Evolutionary conservation across 2,329 filamentous ascomycete genomes (phyloP), one percentile per base, ranked within the genome.

Genomic region (Rutstroemia sp.): DNA sequence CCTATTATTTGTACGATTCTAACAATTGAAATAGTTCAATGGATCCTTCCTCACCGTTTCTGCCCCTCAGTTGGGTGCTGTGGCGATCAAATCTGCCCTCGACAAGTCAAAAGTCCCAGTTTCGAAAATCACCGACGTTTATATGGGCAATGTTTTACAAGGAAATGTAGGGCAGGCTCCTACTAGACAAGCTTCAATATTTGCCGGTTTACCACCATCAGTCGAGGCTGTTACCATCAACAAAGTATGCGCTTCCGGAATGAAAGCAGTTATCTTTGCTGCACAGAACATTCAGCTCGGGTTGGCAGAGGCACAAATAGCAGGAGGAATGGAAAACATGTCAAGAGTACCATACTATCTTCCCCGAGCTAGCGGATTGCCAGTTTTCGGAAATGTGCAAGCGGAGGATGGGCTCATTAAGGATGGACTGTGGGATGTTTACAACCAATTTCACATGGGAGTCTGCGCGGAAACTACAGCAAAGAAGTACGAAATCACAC

Each of bases 271-370:
- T 4, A 84, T 82, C 21, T 81, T 97, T 46, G 94, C 92, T 1
- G 92, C 92, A 1, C 90, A 96, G 69, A 94, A 95, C 68, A 96
- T 97, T 65, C 89, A 96, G 73, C 81, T 99, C 10, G 92, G 94
- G 5, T 79, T 95, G 9, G 83, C 90, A 16, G 89, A 95, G 67
- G 92, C 88, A 0, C 88, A 95, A 70, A 79, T 97, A 7, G 94
- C 94, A 1, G 94, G 94, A 60, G 94, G 94, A 54, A 96, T 99
- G 88, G 94, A 99, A 76, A 96, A 89, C 73, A 99, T 99, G 94
- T 89, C 89, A 5, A 82, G 88, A 40, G 90, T 96, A 4, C 94
- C 94, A 2, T 95, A 95, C 73, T 97, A 96, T 70, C 75, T 95
- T 30, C 84, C 88, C 7, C 84, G 94, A 34, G 83, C 90, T n/a